A percentile compares a stretch with the other conserved stretches of the same genome.
Evolutionary conservation across 2,329 filamentous ascomycete species (phyloP).

Genomic region (Pyrenochaeta sp.): DNA sequence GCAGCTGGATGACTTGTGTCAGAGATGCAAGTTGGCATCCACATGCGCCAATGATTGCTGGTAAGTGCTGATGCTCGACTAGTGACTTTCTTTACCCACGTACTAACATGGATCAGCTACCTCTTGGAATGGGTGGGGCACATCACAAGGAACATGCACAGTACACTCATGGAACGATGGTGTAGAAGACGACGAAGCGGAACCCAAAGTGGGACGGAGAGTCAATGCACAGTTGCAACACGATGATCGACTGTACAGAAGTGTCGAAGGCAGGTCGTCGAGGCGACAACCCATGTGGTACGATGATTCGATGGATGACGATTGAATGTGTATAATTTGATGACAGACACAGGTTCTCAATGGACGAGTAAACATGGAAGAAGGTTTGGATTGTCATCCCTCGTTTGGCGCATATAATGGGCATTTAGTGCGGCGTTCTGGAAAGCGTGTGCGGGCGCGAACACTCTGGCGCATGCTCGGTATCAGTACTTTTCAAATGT

Average conservation of each 20-base stretch:
- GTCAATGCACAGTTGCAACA: constrained; percentile 49
- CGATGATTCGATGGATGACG: constrained; percentile 41
- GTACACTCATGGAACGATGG: constrained; percentile 80
- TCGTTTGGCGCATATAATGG: constrained; percentile 5
- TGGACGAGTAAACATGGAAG: constrained; percentile 1
- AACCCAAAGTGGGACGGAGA: constrained; percentile 44
- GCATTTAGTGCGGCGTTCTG: constrained; percentile 4
- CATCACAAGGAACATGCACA: constrained; percentile 77
- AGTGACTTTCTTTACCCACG: not conserved
- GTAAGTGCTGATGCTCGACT: constrained; percentile 50
- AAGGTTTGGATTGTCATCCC: not conserved
- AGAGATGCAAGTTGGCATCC: constrained; percentile 93
- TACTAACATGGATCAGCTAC: constrained; percentile 67
- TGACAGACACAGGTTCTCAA: constrained; percentile 9
- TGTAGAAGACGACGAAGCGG: constrained; percentile 67
- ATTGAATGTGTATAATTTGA: constrained; percentile 18
- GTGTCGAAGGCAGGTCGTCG: constrained; percentile 21
- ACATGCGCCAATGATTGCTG: constrained; percentile 78
- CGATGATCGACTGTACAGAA: constrained; percentile 46
- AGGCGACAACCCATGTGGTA: constrained; percentile 35
- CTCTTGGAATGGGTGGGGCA: constrained; percentile 80
- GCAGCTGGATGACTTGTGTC: constrained; percentile 78
- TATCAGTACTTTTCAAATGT: not conserved
- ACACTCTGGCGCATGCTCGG: not conserved
- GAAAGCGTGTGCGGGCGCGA: not conserved